Evolutionary conservation across 2,329 filamentous ascomycete genomes (phyloP).

Genomic region (Fusarium nanum): DNA sequence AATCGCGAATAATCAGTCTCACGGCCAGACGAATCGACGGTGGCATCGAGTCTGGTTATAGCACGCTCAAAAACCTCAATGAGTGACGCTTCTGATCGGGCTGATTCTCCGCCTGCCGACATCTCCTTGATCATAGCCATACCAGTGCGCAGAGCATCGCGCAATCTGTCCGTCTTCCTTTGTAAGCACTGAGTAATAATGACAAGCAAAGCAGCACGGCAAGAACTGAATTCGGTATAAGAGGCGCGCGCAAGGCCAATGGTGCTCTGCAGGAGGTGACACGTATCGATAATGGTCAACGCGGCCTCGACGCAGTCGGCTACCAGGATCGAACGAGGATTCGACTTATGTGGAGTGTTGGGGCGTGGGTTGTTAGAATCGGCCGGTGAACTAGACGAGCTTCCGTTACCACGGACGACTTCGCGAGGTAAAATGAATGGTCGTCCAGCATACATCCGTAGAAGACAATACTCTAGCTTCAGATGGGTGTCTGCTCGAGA

Average conservation of each 20-base stretch:
- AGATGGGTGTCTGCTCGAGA: constrained; percentile 64
- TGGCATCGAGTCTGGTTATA: constrained; percentile 58
- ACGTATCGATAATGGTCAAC: constrained; percentile 62
- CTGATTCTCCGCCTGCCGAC: constrained; percentile 64
- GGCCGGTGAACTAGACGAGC: constrained; percentile 48
- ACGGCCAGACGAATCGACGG: constrained; percentile 52
- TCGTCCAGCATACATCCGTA: constrained; percentile 65
- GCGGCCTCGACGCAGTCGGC: constrained; percentile 65
- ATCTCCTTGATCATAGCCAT: constrained; percentile 64
- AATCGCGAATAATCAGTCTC: constrained; percentile 64
- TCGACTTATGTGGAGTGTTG: constrained; percentile 46
- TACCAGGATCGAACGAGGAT: constrained; percentile 56
- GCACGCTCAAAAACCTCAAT: constrained; percentile 65
- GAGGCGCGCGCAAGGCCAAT: constrained; percentile 65
- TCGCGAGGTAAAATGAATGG: constrained; percentile 61
- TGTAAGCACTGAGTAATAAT: constrained; percentile 55
- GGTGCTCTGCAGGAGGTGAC: constrained; percentile 61
- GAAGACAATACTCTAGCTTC: constrained; percentile 64
- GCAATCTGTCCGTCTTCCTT: constrained; percentile 54
- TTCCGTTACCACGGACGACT: constrained; percentile 44
- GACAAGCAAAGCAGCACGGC: constrained; percentile 64
- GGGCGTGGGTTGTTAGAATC: constrained; percentile 46
- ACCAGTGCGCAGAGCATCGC: constrained; percentile 60
- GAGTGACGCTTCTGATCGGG: constrained; percentile 63
- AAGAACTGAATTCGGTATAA: constrained; percentile 67